Percentiles rank a stretch among this genome's conserved stretches.
These are phyloP conservation scores for Nakaseomyces sp. DNA, from an alignment of 1,139 yeast genomes.

Conservation along the genomic window DNA sequence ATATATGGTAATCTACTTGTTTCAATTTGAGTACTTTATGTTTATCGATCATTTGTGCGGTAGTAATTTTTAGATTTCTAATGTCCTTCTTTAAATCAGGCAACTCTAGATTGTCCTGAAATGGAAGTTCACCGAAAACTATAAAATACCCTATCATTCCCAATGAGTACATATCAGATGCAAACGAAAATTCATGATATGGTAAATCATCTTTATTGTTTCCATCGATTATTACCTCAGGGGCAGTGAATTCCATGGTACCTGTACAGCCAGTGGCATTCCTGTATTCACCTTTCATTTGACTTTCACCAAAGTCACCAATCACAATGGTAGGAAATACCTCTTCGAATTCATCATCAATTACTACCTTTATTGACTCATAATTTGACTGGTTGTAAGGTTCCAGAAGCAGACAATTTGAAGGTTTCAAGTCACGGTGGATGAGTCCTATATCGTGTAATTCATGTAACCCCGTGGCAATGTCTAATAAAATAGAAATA, in stretches of 20 bases:
- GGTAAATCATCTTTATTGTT: conserved; percentile 7
- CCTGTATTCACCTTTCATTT: conserved; percentile 51
- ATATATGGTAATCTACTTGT: conserved; percentile 34
- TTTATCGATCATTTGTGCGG: conserved; percentile 14
- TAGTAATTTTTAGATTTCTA: conserved; percentile 27
- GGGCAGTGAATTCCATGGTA: conserved; percentile 79
- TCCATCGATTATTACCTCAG: conserved; percentile 50
- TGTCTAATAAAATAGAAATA: conserved; percentile 57
- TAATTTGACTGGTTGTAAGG: conserved; percentile 9
- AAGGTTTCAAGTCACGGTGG: conserved; percentile 82
- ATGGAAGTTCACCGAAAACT: conserved; percentile 66
- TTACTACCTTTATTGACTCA: conserved; percentile 22
- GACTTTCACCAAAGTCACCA: conserved; percentile 87
- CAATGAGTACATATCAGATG: conserved; percentile 71
- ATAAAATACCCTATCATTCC: conserved; percentile 74
- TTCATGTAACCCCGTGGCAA: conserved; percentile 60
- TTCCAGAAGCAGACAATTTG: conserved; percentile 60
- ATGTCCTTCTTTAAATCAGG: conserved; percentile 38
- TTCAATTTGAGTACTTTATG: conserved; percentile 20
- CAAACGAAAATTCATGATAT: conserved; percentile 49
- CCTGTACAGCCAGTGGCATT: conserved; percentile 73
- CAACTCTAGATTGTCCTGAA: conserved; percentile 35
- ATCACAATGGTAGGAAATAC: conserved; percentile 57
- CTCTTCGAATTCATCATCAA: conserved; percentile 11
- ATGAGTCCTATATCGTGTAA: conserved; percentile 67